phyloP scores from a whole-genome alignment of 1,139 yeast species.

The Zygosaccharomyces pseudobailii region DNA sequence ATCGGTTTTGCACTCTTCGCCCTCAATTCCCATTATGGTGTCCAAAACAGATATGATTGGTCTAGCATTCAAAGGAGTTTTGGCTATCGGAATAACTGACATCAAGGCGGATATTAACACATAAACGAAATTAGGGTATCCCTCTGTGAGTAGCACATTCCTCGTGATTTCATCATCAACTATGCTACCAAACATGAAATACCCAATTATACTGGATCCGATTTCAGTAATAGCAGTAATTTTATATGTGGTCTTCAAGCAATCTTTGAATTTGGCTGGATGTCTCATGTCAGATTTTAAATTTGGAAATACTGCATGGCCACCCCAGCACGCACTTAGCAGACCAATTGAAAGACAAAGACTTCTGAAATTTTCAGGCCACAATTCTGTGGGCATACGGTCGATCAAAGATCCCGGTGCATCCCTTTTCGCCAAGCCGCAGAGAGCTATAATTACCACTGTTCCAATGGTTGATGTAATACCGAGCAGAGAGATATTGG shows the following conservation, averaged over 20 bases:
- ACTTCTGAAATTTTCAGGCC: slow-evolving; percentile 48
- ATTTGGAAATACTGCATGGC: slow-evolving; percentile 83
- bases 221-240: slow-evolving; percentile 70
- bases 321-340: slow-evolving; percentile 87
- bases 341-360: slow-evolving; percentile 65
- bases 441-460: slow-evolving; percentile 50
- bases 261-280: slow-evolving; percentile 49
- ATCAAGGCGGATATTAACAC: slow-evolving; percentile 63
- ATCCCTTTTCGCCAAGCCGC: slow-evolving; percentile 54
- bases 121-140: slow-evolving; percentile 67
- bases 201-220: slow-evolving; percentile 75
- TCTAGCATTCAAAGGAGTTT: slow-evolving; percentile 80
- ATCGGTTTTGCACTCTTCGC: slow-evolving; percentile 22
- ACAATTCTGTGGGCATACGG: slow-evolving; percentile 47
- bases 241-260: slow-evolving; percentile 52
- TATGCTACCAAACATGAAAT: slow-evolving; percentile 75
- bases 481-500: slow-evolving; percentile 70
- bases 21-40: slow-evolving; percentile 37
- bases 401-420: slow-evolving; percentile 64
- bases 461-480: slow-evolving; percentile 65
- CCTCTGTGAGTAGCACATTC: slow-evolving; percentile 61
- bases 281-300: slow-evolving; percentile 79
- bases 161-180: slow-evolving; percentile 83
- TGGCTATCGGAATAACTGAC: slow-evolving; percentile 80
- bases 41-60: slow-evolving; percentile 77